Conservation (phyloP, 257 asterid genomes). For the Solanum pennellii region DNA sequence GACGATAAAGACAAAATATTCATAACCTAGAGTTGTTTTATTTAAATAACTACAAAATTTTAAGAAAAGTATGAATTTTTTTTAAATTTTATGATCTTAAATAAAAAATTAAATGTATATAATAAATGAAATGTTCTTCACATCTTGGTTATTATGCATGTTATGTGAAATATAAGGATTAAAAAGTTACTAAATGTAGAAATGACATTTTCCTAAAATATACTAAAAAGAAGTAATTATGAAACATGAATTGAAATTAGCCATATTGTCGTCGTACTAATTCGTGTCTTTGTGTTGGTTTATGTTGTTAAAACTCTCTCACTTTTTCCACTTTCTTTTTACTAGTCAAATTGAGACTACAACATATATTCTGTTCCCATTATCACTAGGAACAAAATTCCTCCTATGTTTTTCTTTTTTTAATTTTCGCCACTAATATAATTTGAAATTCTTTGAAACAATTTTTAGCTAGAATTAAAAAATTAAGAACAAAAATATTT, state of each 20-base stretch:
- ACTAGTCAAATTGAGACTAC: background rate
- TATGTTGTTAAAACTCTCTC: background rate
- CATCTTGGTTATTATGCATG: background rate
- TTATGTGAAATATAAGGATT: background rate
- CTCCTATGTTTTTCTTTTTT: too few species aligned
- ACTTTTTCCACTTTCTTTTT: background rate
- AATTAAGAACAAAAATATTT: too few species aligned
- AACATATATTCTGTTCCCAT: background rate
- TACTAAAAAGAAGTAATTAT: background rate
- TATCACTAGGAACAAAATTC: background rate
- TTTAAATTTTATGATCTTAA: too few species aligned
- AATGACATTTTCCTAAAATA: background rate
- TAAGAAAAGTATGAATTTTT: too few species aligned
- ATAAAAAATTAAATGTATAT: too few species aligned
- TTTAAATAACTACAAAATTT: background rate
- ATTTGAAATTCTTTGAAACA: too few species aligned
- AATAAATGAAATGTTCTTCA: background rate
- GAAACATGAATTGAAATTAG: background rate
- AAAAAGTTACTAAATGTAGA: background rate
- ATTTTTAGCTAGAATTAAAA: too few species aligned
- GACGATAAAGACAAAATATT: background rate
- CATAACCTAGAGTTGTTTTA: background rate
- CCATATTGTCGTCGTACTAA: background rate
- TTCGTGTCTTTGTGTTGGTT: background rate
- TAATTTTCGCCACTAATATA: too few species aligned